These are phyloP conservation scores for Xylariales sp. DNA, from an alignment of 2,329 filamentous ascomycete genomes.

Conservation along the genomic window DNA sequence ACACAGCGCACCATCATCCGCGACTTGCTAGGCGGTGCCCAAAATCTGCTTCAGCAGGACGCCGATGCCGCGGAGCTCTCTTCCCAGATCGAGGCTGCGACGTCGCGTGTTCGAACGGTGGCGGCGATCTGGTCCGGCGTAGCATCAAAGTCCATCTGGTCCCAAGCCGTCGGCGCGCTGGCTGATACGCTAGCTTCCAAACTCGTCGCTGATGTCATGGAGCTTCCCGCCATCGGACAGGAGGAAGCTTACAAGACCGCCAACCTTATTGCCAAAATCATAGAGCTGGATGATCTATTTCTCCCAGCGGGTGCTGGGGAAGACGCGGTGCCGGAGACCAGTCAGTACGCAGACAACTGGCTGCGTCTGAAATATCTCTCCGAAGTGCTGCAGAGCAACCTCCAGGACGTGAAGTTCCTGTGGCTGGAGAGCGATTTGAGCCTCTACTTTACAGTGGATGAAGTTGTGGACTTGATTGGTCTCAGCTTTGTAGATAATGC, in stretches of 20 bases:
- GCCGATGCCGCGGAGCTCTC: slow-evolving; percentile 37
- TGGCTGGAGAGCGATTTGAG: slow-evolving; percentile 65
- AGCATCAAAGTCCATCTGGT: slow-evolving; percentile 57
- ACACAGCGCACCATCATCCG: slow-evolving; percentile 58
- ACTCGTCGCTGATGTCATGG: slow-evolving; percentile 57
- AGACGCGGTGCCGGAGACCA: slow-evolving; percentile 48
- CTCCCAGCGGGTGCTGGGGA: slow-evolving; percentile 30
- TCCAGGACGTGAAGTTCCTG: slow-evolving; percentile 57
- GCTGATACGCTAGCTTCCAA: slow-evolving; percentile 56
- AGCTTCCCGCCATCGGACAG: slow-evolving; percentile 56
- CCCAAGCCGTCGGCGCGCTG: slow-evolving; percentile 57
- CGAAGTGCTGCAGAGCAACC: slow-evolving; percentile 62
- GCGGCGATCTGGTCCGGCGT: slow-evolving; percentile 55
- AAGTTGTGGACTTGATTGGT: slow-evolving; percentile 59
- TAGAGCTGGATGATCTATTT: slow-evolving; percentile 57
- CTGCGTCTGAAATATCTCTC: slow-evolving; percentile 60
- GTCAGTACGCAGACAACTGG: slow-evolving; percentile 59
- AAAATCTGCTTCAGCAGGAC: slow-evolving; percentile 56
- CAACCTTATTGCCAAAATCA: slow-evolving; percentile 52
- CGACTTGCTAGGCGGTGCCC: slow-evolving; percentile 56
- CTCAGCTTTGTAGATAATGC: slow-evolving; percentile 62
- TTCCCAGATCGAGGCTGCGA: slow-evolving; percentile 45
- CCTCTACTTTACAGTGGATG: slow-evolving; percentile 55
- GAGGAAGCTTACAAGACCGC: slow-evolving; percentile 62
- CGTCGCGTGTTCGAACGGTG: slow-evolving; percentile 47